Evolutionary conservation across 164 flowering plant genomes (phyloP), one percentile per base, ranked within the genome.

Genomic region (Buxus sempervirens): DNA sequence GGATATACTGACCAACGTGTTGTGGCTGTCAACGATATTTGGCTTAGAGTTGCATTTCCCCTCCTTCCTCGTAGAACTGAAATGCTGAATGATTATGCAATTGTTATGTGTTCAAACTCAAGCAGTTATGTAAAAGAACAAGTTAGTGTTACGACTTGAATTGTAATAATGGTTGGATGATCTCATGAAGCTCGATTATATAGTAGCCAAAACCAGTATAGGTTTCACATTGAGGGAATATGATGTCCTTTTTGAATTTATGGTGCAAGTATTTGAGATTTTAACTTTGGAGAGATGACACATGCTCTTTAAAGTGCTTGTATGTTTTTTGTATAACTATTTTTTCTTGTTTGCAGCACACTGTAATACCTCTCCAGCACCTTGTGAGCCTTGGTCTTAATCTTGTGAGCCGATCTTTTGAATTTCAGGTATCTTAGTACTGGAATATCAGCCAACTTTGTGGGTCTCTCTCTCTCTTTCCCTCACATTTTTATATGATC

Each of bases 401-500:
- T 80, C 95, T 96, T 64, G 92, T 93, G 27, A 96, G 99, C 82
- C 76, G 97, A 60, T 83, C 98, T 25, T 96, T 91, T 74, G 99
- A 96, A 65, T 96, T 96, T 79, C 99, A 93, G 97, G 99, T 93
- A 72, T 62, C 54, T 64, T 58, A 13, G 12, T 32, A 14, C 54
- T 27, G 20, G 53, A 38, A 5, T 55, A 51, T 38, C 13, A n/a
- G 55, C 53, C 58, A 54, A n/a, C 32, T 54, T n/a, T 49, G n/a
- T 64, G 24, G 23, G 1, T 4, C 18, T 53, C 24, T 69, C 21
- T 54, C 21, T 58, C 51, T 15, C 51, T 45, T 10, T 45, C 51
- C 1, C 51, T 45, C 51, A 15, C 12, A 1, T 45, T 15, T 10
- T 10, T 45, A 15, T 15, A 10, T 45, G 5, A 10, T 15, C 51